These are phyloP conservation scores for Cladochytrium tenue DNA, from an alignment of 371 early-diverging fungal genomes.

Conservation along the genomic window DNA sequence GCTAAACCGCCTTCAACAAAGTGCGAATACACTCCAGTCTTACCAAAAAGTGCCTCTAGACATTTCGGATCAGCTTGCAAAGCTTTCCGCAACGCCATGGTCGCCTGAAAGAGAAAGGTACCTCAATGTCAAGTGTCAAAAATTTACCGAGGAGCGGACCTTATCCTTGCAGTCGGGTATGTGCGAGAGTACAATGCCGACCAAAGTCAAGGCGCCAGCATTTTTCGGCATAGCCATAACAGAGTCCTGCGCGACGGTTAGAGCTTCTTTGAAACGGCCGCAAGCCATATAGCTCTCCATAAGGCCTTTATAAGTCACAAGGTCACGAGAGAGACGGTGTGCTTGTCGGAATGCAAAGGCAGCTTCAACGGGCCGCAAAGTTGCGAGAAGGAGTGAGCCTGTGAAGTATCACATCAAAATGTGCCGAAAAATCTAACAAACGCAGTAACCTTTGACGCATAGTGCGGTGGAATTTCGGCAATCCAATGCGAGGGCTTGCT, in stretches of 20 bases:
- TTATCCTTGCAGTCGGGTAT: constrained; percentile 7
- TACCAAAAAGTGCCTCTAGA: constrained; percentile 16
- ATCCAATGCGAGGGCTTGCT: constrained; percentile 13
- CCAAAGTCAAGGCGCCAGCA: constrained; percentile 19
- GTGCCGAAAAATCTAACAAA: too few species aligned
- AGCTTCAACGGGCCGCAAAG: constrained; percentile 12
- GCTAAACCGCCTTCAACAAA: too few species aligned
- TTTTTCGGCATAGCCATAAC: constrained; percentile 9
- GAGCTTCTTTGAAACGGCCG: constrained; percentile 19
- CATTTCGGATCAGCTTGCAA: constrained; percentile 18
- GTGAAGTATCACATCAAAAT: too few species aligned
- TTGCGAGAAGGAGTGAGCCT: too few species aligned
- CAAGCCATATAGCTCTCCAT: constrained; percentile 14
- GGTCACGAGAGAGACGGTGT: constrained; percentile 1
- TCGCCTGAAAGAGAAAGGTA: neutral
- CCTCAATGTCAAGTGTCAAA: neutral
- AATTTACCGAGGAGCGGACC: neutral
- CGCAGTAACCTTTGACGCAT: constrained; percentile 5
- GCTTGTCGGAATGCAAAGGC: constrained; percentile 5
- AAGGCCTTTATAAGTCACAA: constrained; percentile 16
- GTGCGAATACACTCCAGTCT: too few species aligned
- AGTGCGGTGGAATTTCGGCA: constrained; percentile 4
- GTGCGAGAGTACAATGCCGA: constrained; percentile 19
- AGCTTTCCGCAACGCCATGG: constrained; percentile 10
- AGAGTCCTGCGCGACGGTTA: constrained; percentile 13